Evolutionary conservation across 2,329 filamentous ascomycete species (phyloP), one percentile per base, ranked within the genome.

Genomic region (Esteya vermicola): DNA sequence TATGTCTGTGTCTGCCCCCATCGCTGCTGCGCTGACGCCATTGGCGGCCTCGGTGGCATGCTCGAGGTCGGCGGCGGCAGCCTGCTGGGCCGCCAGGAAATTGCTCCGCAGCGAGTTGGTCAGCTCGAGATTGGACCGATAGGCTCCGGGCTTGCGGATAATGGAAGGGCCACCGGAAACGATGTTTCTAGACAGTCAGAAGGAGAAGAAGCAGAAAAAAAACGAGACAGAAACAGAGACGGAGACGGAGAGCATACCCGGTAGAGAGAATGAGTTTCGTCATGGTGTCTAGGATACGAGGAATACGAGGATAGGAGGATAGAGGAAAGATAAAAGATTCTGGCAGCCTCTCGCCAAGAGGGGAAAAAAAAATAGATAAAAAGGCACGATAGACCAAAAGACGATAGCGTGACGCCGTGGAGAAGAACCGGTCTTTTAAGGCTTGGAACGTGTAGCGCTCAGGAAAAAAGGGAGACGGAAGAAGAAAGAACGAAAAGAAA

Each of bases 101-200:
- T 89, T 94, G 54, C 78, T 76, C 51, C 84, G 81, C 16, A 98
- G 73, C 4, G 86, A 85, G 53, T 85, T 88, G 48, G 86, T 82
- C 51, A 98, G 75, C 61, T 98, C 91, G 51, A 88, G 78, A 57
- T 96, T 96, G 40, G 89, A 95, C 56, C 88, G 85, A 55, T 78
- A 78, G 48, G 75, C 74, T 44, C 78, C 72, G 14, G 80, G 76
- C 53, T 83, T 84, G 46, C 85, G 79, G 58, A 94, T 81, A 47
- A 94, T 80, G 36, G 85, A 85, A 42, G 83, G 81, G 42, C 84
- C 83, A 47, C 76, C 78, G 51, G 80, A 80, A 71, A 93, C 85
- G 57, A 93, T 81, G 65, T 93, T 95, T 54, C 72, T 75, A 45
- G 45, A 41, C 46, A 47, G 22, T 25, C 21, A 38, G 9, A 19